These are phyloP conservation scores for Fomitopsis pinicola DNA, from an alignment of 1,284 basidiomycete genomes.

Conservation along the genomic window DNA sequence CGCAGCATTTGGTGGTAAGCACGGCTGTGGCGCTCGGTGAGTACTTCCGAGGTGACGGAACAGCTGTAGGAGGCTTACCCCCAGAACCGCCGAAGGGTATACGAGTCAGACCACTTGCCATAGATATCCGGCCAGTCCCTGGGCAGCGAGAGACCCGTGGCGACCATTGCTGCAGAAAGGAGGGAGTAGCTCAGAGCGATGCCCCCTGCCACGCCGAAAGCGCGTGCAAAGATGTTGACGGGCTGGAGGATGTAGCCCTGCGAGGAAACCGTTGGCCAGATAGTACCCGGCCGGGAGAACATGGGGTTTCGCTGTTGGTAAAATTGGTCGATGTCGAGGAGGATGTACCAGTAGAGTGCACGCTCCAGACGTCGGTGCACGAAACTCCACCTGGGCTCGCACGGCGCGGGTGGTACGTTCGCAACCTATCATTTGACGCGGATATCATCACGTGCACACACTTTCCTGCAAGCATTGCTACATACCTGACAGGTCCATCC, in stretches of 20 bases:
- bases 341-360: conserved; percentile 1
- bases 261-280: background rate
- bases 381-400: background rate
- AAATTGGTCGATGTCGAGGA: conserved; percentile 9
- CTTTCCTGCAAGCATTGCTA: no score
- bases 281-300: conserved; percentile 1
- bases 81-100: conserved; percentile 33
- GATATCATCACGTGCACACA: no score
- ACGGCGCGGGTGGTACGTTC: background rate
- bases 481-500: conserved; percentile 7
- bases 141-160: conserved; percentile 19
- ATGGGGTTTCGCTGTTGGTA: conserved; percentile 7
- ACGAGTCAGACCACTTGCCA: conserved; percentile 29
- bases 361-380: background rate
- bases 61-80: conserved; percentile 22
- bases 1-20: conserved; percentile 29
- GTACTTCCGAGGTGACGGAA: background rate
- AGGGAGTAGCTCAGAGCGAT: conserved; percentile 21
- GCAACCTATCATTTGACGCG: background rate
- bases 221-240: conserved; percentile 7
- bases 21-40: conserved; percentile 16
- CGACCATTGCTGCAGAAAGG: conserved; percentile 20
- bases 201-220: conserved; percentile 11
- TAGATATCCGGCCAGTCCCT: conserved; percentile 31
- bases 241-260: conserved; percentile 7